Percentiles rank a stretch among this genome's conserved stretches.
Conservation (phyloP, 2,329 filamentous ascomycete species). For the Lecanicillium sp. region DNA sequence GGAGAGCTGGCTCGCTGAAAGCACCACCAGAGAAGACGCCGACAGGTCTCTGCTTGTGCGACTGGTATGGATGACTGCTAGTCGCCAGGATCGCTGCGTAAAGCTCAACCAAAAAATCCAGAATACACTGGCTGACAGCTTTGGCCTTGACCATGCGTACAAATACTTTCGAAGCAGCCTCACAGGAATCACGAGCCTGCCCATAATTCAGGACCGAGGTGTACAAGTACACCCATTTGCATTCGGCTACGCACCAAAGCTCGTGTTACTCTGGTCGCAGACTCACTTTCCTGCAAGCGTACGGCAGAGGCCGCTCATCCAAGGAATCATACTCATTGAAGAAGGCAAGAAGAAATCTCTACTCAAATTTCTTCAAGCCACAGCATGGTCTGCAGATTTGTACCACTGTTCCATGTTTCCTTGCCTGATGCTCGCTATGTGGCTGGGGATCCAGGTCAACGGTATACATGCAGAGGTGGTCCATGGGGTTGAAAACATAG, state of each 20-base stretch:
- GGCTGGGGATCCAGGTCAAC: constrained; percentile 25
- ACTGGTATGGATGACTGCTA: constrained; percentile 18
- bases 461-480: constrained; percentile 23
- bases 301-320: constrained; percentile 13
- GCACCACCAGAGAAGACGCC: not conserved
- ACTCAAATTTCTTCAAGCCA: constrained; percentile 14
- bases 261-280: constrained; percentile 29
- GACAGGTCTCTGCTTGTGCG: constrained; percentile 19
- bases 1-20: no score
- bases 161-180: constrained; percentile 24
- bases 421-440: constrained; percentile 22
- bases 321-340: constrained; percentile 23
- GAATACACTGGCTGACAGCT: constrained; percentile 16
- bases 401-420: constrained; percentile 26
- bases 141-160: constrained; percentile 22
- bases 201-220: constrained; percentile 1
- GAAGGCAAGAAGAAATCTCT: constrained; percentile 17
- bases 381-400: constrained; percentile 18
- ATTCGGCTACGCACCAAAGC: constrained; percentile 28
- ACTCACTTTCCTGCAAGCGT: constrained; percentile 8
- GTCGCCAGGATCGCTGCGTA: constrained; percentile 14
- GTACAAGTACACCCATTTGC: constrained; percentile 18
- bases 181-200: constrained; percentile 23
- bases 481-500: constrained; percentile 22
- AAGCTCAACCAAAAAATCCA: constrained; percentile 15